Base-by-base conservation (phyloP, 106 monocot species). In the Dactylorhiza incarnata region DNA sequence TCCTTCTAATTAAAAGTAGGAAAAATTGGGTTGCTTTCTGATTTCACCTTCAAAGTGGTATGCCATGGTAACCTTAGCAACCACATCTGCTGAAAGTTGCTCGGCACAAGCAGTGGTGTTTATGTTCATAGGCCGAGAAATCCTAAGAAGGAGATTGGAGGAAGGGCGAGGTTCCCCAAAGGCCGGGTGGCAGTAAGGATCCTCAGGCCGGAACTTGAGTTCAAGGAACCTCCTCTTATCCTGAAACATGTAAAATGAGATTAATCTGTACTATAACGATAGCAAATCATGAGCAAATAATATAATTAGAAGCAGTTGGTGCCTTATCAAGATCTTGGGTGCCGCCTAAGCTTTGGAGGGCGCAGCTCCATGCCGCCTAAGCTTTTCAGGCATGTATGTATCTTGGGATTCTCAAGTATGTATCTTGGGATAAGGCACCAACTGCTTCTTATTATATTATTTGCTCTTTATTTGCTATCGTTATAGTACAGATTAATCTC, bases 141-240 rank as follows among this genome's bases (percentile, higher is more conserved):
- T 76, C 59, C 75, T 85, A 11, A 97, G 87, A 37, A 97, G 84
- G 24, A 94, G 86, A 37, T 76, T 73, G 4, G 81, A 62, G 45
- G 73, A 81, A 5, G 82, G 24, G 2, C 84, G 85, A 14, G 77
- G 75, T 45, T 91, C 86, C 0, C 91, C 96, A 23, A 86, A 82
- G 20, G 89, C 79, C 1, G 93, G 96, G 81, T 93, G 96, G 72
- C 76, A 89, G 75, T 78, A 87, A 24, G 93, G 96, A 53, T 97
- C 96, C 71, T 93, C 96, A 4, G 96, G 96, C 45, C 93, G 82
- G 80, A 97, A 97, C 9, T 91, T 85, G 75, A 97, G 89, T 81
- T 88, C 85, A 45, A 93, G 54, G 76, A 69, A 20, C 73, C 86
- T 66, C 47, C 79, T 77, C 37, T 87, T 61, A 19, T 29, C 85